phyloP scores from a whole-genome alignment of 345 rosid genomes.

The Camelina sativa region DNA sequence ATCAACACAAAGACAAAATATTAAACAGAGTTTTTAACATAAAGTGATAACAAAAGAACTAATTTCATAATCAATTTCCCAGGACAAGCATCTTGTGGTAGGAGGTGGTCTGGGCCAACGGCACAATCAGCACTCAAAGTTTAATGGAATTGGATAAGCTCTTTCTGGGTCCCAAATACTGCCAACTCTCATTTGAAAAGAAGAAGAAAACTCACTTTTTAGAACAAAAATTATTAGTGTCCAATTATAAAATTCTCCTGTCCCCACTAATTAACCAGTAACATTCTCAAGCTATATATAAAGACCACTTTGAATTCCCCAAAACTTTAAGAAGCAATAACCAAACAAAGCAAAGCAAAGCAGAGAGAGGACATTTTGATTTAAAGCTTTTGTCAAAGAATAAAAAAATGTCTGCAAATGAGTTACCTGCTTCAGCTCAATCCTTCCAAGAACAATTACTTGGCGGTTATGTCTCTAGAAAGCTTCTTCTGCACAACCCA shows the following conservation, averaged over 20 bases:
- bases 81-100: conserved; percentile 13
- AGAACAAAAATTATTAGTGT: conserved; percentile 17
- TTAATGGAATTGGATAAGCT: conserved; percentile 22
- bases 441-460: conserved; percentile 37
- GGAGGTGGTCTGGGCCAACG: conserved; percentile 25
- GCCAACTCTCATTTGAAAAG: conserved; percentile 21
- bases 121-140: conserved; percentile 33
- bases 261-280: conserved; percentile 18
- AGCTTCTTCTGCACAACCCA: conserved; percentile 42
- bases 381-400: conserved; percentile 6
- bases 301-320: conserved; percentile 15
- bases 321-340: conserved; percentile 24
- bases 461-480: conserved; percentile 43
- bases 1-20: conserved; percentile 11
- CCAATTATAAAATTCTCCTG: conserved; percentile 20
- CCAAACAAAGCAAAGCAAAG: conserved; percentile 35
- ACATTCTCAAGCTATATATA: conserved; percentile 30
- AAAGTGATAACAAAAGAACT: conserved; percentile 22
- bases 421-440: conserved; percentile 42
- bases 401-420: conserved; percentile 27
- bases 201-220: conserved; percentile 8
- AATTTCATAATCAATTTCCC: conserved; percentile 25
- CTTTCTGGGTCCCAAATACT: conserved; percentile 36
- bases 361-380: conserved; percentile 23
- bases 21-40: neutral